Evolutionary conservation across 1,284 basidiomycete genomes (phyloP).

Genomic region (Tausonia pullulans): DNA sequence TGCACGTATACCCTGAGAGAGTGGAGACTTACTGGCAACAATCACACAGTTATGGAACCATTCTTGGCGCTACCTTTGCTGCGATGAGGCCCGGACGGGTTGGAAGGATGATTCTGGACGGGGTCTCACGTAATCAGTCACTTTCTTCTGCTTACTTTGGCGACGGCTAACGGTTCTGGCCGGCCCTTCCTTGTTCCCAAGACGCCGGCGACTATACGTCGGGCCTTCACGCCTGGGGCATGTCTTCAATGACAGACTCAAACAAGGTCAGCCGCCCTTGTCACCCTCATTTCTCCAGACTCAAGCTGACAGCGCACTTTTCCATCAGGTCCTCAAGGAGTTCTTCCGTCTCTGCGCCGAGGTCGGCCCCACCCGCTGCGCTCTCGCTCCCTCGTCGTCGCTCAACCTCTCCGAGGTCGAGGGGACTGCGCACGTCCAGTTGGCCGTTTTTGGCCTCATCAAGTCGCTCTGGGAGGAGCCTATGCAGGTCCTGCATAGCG

Average conservation of each 20-base stretch:
- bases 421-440: neutral
- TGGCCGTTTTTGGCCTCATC: neutral
- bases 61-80: slow-evolving; percentile 25
- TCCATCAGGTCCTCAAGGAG: neutral
- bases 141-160: neutral
- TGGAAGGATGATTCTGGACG: slow-evolving; percentile 24
- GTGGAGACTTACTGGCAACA: neutral
- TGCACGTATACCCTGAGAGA: neutral
- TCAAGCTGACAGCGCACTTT: neutral
- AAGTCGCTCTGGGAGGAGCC: neutral
- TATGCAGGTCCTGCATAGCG: neutral
- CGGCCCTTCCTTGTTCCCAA: neutral
- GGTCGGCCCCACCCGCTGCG: neutral
- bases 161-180: neutral
- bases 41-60: slow-evolving; percentile 20
- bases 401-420: neutral
- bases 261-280: neutral
- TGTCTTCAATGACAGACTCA: neutral
- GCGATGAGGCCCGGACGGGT: slow-evolving; percentile 27
- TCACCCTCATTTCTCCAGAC: neutral
- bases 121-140: slow-evolving; percentile 15
- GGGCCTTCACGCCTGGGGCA: neutral
- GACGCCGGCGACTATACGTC: neutral
- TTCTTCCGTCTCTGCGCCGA: neutral
- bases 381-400: neutral